These are phyloP conservation scores for Diatrype stigma DNA, from an alignment of 2,329 filamentous ascomycete species.

Conservation along the genomic window DNA sequence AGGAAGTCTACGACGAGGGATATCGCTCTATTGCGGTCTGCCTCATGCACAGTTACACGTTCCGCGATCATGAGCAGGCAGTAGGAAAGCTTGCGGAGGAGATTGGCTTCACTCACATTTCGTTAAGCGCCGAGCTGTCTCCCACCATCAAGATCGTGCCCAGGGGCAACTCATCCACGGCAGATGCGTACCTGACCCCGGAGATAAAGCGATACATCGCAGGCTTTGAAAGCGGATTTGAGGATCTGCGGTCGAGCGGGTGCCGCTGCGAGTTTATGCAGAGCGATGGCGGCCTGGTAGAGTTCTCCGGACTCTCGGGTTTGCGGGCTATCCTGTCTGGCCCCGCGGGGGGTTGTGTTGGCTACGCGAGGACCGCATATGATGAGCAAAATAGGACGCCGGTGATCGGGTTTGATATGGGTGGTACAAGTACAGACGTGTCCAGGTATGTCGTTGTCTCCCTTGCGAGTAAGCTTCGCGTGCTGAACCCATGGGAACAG, in stretches of 20 bases:
- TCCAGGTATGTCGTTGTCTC: slow-evolving; percentile 52
- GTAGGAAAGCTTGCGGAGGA: slow-evolving; percentile 54
- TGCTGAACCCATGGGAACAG: slow-evolving; percentile 31
- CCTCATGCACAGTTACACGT: slow-evolving; percentile 63
- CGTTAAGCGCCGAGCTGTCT: slow-evolving; percentile 14
- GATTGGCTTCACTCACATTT: slow-evolving; percentile 16
- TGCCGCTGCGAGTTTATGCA: slow-evolving; percentile 25
- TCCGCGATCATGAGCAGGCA: slow-evolving; percentile 59
- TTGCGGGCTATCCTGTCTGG: slow-evolving; percentile 68
- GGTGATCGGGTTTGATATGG: slow-evolving; percentile 75
- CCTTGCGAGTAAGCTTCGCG: too few relatives aligned
- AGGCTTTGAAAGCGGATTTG: slow-evolving; percentile 15
- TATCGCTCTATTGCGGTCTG: slow-evolving; percentile 11
- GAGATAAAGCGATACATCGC: slow-evolving; percentile 15
- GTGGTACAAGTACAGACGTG: slow-evolving; percentile 71
- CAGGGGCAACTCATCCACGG: slow-evolving; percentile 15
- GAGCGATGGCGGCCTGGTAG: slow-evolving; percentile 41
- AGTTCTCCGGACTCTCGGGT: slow-evolving; percentile 63
- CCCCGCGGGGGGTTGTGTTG: slow-evolving; percentile 71
- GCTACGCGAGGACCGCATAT: slow-evolving; percentile 69
- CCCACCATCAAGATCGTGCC: slow-evolving; percentile 20
- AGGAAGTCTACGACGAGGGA: slow-evolving; percentile 8
- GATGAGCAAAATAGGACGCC: slow-evolving; percentile 55
- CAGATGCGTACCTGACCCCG: slow-evolving; percentile 18
- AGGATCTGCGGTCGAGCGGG: slow-evolving; percentile 3